Evolutionary conservation across 78 protist species (phyloP).

Genomic region (Chrysochromulina parva): DNA sequence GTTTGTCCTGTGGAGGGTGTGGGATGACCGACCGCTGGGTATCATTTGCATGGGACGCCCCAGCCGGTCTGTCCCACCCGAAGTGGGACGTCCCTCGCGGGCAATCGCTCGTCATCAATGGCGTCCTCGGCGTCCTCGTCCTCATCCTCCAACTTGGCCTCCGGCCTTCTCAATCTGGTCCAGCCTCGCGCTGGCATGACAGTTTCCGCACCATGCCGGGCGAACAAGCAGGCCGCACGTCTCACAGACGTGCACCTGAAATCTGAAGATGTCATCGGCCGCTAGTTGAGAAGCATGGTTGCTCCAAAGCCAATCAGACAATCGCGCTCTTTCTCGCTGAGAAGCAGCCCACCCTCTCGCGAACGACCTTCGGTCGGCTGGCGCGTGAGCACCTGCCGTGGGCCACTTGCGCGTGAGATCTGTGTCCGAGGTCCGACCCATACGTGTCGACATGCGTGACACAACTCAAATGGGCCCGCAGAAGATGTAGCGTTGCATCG

Average conservation of each 20-base stretch:
- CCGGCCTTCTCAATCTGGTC: conserved; percentile 44
- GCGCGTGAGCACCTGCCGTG: conserved; percentile 94
- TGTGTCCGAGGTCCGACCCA: conserved; percentile 99
- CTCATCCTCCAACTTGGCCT: too few relatives aligned
- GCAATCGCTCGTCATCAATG: too few relatives aligned
- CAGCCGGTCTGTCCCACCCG: too few relatives aligned
- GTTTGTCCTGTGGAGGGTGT: too few relatives aligned
- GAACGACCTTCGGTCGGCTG: conserved; percentile 99
- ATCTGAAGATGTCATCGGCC: conserved; percentile 22
- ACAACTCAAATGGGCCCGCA: conserved; percentile 99
- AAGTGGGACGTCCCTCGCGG: too few relatives aligned
- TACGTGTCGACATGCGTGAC: conserved; percentile 95
- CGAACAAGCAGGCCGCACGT: conserved; percentile 83
- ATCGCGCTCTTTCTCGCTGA: conserved; percentile 91
- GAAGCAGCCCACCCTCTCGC: conserved; percentile 98
- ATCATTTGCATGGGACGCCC: too few relatives aligned
- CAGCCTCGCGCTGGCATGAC: conserved; percentile 68
- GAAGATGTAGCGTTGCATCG: conserved; percentile 86
- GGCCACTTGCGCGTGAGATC: conserved; percentile 99
- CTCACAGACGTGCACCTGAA: neutral
- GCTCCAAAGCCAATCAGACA: conserved; percentile 95
- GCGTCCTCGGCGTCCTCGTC: too few relatives aligned
- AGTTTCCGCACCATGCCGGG: conserved; percentile 92
- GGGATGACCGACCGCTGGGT: too few relatives aligned
- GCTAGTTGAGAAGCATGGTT: conserved; percentile 75